Percentiles rank a stretch among this genome's conserved stretches.
Conservation (phyloP, 1,284 basidiomycete genomes). For the Cryptococcus sp. region DNA sequence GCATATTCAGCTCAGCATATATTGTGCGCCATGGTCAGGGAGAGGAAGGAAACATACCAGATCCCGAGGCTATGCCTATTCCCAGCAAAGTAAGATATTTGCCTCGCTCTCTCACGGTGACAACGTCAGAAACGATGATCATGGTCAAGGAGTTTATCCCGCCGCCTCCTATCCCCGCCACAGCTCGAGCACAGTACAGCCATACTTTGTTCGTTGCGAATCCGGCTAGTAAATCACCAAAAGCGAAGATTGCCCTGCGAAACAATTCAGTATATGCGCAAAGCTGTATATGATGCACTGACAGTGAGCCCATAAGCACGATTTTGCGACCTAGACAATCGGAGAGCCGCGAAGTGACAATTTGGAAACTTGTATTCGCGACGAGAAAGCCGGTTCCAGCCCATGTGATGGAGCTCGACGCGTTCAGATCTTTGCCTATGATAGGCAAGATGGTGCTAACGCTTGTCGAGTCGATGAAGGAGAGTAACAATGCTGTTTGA, state of each 20-base stretch:
- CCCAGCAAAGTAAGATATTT: constrained; percentile 48
- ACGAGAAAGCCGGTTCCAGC: constrained; percentile 40
- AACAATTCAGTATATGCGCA: background rate
- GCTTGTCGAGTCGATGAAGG: constrained; percentile 37
- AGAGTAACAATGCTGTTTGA: constrained; percentile 30
- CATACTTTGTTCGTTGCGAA: constrained; percentile 34
- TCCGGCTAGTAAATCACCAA: constrained; percentile 37
- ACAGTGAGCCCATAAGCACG: constrained; percentile 25
- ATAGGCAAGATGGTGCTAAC: constrained; percentile 35
- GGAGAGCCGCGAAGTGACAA: constrained; percentile 32
- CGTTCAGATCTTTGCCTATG: constrained; percentile 32
- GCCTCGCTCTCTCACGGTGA: constrained; percentile 49
- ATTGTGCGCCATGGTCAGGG: too few species aligned
- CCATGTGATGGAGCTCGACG: constrained; percentile 34
- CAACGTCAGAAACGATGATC: constrained; percentile 53
- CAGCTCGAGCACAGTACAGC: constrained; percentile 45
- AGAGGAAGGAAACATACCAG: constrained; percentile 11
- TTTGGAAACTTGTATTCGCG: constrained; percentile 37
- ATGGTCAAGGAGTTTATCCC: constrained; percentile 51
- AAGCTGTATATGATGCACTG: background rate
- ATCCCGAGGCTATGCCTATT: constrained; percentile 32
- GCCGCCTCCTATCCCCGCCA: constrained; percentile 54
- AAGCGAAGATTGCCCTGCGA: constrained; percentile 23
- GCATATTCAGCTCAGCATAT: background rate
- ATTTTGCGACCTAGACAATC: constrained; percentile 38